These are phyloP conservation scores for Zygosaccharomyces lentus DNA, from an alignment of 805 yeast species.

Conservation along the genomic window DNA sequence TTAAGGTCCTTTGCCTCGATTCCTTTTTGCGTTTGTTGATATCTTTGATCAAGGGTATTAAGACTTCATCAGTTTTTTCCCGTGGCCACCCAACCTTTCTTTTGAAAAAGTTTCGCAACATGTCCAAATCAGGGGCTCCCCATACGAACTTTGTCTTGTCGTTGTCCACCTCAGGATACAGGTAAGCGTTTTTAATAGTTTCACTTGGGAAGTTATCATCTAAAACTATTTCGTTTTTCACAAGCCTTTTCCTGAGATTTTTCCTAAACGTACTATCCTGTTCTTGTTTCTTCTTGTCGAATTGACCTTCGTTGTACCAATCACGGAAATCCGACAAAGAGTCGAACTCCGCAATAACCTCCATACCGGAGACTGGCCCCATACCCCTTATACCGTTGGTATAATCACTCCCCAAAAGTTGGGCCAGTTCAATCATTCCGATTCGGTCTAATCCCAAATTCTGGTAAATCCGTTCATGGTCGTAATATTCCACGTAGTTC, in stretches of 20 bases:
- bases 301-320: conserved; percentile 43
- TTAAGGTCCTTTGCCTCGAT: conserved; percentile 55
- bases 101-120: conserved; percentile 64
- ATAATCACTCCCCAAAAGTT: conserved; percentile 88
- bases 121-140: conserved; percentile 87
- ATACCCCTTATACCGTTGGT: conserved; percentile 89
- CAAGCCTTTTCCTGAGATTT: conserved; percentile 52
- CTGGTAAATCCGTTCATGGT: conserved; percentile 49
- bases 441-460: conserved; percentile 62
- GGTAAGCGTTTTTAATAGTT: conserved; percentile 68
- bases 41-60: conserved; percentile 79
- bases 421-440: conserved; percentile 74
- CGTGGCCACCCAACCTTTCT: conserved; percentile 75
- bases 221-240: conserved; percentile 51
- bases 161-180: conserved; percentile 75
- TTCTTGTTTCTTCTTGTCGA: conserved; percentile 38
- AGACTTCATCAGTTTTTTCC: conserved; percentile 69
- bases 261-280: conserved; percentile 48
- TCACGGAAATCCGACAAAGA: conserved; percentile 37
- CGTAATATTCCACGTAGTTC: conserved; percentile 83
- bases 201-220: conserved; percentile 66
- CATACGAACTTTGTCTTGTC: conserved; percentile 77
- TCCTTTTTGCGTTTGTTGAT: conserved; percentile 58
- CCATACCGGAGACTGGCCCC: conserved; percentile 92
- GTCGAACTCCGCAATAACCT: conserved; percentile 80